Base-by-base conservation (phyloP, 2,329 filamentous ascomycete species). In the Colletotrichum filicis region DNA sequence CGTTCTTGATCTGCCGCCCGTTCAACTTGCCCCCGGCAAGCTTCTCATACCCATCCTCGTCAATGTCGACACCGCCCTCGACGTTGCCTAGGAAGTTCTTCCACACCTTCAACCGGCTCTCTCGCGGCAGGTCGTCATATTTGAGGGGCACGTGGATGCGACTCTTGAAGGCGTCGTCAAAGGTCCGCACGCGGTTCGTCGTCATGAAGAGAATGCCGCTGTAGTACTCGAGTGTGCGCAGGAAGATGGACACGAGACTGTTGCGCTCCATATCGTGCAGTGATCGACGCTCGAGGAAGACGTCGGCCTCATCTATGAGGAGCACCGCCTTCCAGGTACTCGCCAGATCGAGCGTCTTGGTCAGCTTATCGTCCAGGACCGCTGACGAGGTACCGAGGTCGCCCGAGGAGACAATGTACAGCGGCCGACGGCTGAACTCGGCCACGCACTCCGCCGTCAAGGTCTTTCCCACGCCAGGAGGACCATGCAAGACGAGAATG, bases 151-250 rank as follows among this genome's bases (percentile, higher is more conserved):
- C 92, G 80, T 97, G 94, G 74, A 97, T 97, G 28, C 95, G 91
- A 11, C 92, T 94, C 79, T 97, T 93, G 86, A 97, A 97, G 0
- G 95, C 95, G 74, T 97, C 94, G 78, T 98, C 95, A 78, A 98
- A 97, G 0, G 93, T 95, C 84, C 82, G 81, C 37, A 87, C 85
- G 16, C 86, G 82, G 80, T 88, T 88, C 58, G 85, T 88, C 32
- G 86, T 88, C 70, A 88, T 82, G 80, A 88, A 87, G 37, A 88
- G 80, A 19, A 87, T 83, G 56, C 87, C 86, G 4, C 82, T 81
- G 79, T 87, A 88, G 77, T 88, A 88, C 79, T 88, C 86, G 66
- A 88, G 82, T 1, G 84, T 85, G 26, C 86, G 85, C 24, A 88
- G 79, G 79, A 88, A 87, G 70, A 87, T 94, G 80, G 92, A 94